Base-by-base conservation (phyloP, 352 stramenopile genomes). In the Phytophthora tentaculata region DNA sequence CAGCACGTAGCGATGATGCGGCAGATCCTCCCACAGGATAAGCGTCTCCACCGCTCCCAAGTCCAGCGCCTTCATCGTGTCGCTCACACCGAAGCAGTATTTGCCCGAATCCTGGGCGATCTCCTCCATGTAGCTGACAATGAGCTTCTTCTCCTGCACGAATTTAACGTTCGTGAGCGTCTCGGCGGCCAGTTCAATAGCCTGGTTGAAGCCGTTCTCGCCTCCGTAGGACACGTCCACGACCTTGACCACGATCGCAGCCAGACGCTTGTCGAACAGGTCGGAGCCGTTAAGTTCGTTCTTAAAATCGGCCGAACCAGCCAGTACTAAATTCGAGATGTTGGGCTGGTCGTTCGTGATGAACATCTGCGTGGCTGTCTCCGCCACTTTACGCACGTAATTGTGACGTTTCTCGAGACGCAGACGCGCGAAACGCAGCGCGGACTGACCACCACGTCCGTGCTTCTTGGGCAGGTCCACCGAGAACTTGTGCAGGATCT, bases 401-500 rank as follows among this genome's bases (percentile, higher is more conserved):
- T 99, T 99, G 83, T 99, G 98, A 53, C 98, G 91, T 86, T 99
- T 99, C 77, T 99, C 98, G 51, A 99, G 80, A 83, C 98, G 97
- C 54, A 99, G 89, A 86, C 98, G 97, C 45, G 97, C 97, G 82
- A 99, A 99, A 98, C 98, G 97, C 59, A 99, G 81, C 52, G 98
- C 98, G 0, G 98, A 99, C 81, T 99, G 98, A 89, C 98, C 98
- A 92, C 98, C 98, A 61, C 98, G 93, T 19, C 96, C 96, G 84
- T 99, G 98, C 83, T 99, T 99, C 88, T 99, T 99, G 67, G 98
- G 98, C 55, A 99, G 74, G 74, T 99, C 98, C 44, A 99, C 97
- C 23, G 79, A 91, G 73, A 99, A 99, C 51, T 97, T 97, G 84
- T 99, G 97, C 48, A 99, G 68, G 41, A 99, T 89, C 72, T 92